phyloP scores from a whole-genome alignment of 208 protist genomes.

The Trichomonas tenax region DNA sequence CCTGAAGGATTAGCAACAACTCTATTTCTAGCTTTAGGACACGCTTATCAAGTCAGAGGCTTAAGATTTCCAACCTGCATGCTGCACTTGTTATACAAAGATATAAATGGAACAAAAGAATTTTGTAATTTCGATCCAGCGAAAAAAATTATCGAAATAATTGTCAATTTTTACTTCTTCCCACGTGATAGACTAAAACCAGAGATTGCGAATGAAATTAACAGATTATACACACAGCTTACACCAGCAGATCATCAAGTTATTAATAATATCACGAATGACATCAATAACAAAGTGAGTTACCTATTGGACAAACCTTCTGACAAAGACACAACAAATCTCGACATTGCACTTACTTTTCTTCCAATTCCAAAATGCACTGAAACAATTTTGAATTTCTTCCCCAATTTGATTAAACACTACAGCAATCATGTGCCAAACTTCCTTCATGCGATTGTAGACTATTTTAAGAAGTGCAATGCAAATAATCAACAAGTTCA shows the following conservation, averaged over 20 bases:
- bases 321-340: not conserved
- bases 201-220: not conserved
- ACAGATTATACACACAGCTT: not conserved
- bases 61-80: not conserved
- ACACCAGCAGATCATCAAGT: not conserved
- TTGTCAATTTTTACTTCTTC: not conserved
- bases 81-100: not conserved
- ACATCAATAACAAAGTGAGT: not conserved
- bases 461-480: not conserved
- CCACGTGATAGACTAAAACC: not conserved
- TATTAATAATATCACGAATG: not conserved
- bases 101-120: not conserved
- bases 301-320: not conserved
- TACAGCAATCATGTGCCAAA: not conserved
- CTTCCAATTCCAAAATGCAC: not conserved
- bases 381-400: not conserved
- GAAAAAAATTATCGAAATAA: not conserved
- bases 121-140: not conserved
- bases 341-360: not conserved
- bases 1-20: not conserved
- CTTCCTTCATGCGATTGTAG: not conserved
- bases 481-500: not conserved
- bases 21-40: not conserved
- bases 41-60: not conserved
- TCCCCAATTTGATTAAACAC: not conserved